Evolutionary conservation across 176 grass and related monocot genomes (phyloP).

Genomic region (Phoenix roebelenii): DNA sequence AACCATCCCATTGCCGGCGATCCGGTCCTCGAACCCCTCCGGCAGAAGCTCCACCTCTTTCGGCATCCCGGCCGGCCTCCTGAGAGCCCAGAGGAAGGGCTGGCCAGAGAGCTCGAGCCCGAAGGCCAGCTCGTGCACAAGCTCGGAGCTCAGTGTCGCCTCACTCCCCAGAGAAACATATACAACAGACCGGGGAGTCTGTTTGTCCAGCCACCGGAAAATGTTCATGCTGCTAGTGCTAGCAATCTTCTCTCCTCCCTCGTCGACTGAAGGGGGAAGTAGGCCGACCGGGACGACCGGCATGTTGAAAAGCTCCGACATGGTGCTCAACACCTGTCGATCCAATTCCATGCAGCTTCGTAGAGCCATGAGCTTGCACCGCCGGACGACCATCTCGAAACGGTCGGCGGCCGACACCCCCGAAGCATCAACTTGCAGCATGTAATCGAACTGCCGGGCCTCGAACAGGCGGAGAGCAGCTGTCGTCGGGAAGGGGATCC

Average conservation of each 20-base stretch:
- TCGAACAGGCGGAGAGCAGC: conserved; percentile 37
- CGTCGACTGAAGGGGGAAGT: background rate
- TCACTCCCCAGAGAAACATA: conserved; percentile 57
- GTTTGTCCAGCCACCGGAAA: conserved; percentile 30
- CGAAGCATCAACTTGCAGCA: conserved; percentile 17
- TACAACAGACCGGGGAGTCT: conserved; percentile 27
- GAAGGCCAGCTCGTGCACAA: conserved; percentile 32
- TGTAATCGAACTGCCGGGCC: conserved; percentile 8
- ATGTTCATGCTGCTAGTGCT: background rate
- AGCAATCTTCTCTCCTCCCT: background rate
- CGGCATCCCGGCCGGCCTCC: conserved; percentile 6
- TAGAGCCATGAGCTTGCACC: conserved; percentile 14
- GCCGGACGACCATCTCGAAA: background rate
- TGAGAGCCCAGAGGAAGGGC: conserved; percentile 46
- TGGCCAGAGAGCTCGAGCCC: conserved; percentile 37
- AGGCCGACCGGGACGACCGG: conserved; percentile 28
- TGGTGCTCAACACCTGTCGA: conserved; percentile 11
- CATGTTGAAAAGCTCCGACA: conserved; percentile 15
- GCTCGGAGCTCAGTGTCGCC: conserved; percentile 18
- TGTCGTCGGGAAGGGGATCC: conserved; percentile 30
- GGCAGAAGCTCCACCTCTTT: conserved; percentile 7
- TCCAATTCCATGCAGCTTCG: conserved; percentile 41
- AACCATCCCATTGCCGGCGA: conserved; percentile 3
- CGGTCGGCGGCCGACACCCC: conserved; percentile 43
- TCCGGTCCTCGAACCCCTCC: conserved; percentile 22